phyloP scores from a whole-genome alignment of 176 grass and related monocot genomes.

The Oryza glaberrima region DNA sequence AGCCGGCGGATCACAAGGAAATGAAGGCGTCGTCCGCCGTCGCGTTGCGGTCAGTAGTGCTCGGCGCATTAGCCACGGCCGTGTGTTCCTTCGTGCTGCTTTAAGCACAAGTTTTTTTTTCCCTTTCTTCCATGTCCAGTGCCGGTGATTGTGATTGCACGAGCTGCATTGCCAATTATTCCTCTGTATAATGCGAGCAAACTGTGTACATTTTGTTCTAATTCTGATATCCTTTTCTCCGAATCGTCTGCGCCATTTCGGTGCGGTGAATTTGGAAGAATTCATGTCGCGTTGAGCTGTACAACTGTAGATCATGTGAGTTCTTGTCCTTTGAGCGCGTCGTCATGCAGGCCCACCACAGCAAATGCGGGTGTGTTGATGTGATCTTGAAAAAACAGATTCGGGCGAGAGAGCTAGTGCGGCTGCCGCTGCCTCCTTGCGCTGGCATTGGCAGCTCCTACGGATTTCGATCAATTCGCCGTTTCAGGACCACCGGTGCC shows the following conservation, averaged over 20 bases:
- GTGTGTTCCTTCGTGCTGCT: slow-evolving; percentile 27
- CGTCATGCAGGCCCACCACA: background rate
- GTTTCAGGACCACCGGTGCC: background rate
- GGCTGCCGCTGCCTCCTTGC: background rate
- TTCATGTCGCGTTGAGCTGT: background rate
- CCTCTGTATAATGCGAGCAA: background rate
- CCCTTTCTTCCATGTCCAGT: background rate
- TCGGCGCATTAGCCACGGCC: slow-evolving; percentile 34
- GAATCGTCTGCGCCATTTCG: background rate
- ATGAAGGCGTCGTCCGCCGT: slow-evolving; percentile 30
- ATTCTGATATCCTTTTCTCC: background rate
- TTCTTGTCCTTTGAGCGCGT: background rate
- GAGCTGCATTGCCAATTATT: background rate
- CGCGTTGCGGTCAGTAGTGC: background rate
- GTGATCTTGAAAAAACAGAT: background rate
- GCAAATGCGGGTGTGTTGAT: background rate
- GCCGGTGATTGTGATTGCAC: slow-evolving; percentile 13
- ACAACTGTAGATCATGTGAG: slow-evolving; percentile 28
- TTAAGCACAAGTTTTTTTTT: background rate
- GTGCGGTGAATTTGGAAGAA: background rate
- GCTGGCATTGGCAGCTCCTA: slow-evolving; percentile 1
- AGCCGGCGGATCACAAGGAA: slow-evolving; percentile 52
- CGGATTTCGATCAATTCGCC: slow-evolving; percentile 3
- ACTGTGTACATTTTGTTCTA: slow-evolving; percentile 29
- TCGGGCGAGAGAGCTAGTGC: background rate